These are phyloP conservation scores for Fagopyrum homotropicum DNA, from an alignment of 148 eudicot species.

Conservation along the genomic window DNA sequence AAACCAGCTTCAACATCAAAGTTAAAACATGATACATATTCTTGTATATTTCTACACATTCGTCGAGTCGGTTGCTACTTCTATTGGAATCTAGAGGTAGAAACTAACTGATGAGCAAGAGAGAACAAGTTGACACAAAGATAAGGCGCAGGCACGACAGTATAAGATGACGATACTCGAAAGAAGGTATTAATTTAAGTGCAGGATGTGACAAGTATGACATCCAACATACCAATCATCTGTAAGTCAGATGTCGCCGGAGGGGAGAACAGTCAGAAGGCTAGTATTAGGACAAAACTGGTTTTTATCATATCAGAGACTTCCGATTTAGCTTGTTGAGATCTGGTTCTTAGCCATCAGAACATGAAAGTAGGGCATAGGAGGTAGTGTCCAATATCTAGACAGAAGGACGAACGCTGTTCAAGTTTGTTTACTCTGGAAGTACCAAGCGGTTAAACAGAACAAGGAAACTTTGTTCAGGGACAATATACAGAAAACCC, in stretches of 20 bases:
- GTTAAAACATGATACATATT: neutral
- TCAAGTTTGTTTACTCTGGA: constrained; percentile 49
- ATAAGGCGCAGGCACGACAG: neutral
- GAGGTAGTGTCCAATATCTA: neutral
- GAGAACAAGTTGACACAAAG: neutral
- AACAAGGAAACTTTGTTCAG: constrained; percentile 89
- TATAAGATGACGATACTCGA: neutral
- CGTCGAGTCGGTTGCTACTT: neutral
- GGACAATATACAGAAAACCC: constrained; percentile 88
- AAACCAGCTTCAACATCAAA: neutral
- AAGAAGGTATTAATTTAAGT: neutral
- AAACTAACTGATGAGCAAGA: neutral
- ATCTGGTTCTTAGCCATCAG: neutral
- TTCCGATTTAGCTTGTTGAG: neutral
- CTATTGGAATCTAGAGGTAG: neutral
- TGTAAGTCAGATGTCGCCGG: neutral
- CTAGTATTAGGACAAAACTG: neutral
- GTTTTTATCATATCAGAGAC: neutral
- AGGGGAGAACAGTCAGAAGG: neutral
- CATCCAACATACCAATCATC: neutral
- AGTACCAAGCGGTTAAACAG: constrained; percentile 76
- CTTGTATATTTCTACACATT: neutral
- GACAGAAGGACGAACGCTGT: neutral
- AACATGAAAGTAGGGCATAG: neutral
- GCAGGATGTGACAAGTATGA: neutral